A percentile compares a stretch with the other conserved stretches of the same genome.
Evolutionary conservation across 2,329 filamentous ascomycete genomes (phyloP).

Genomic region (Colletotrichum musae): DNA sequence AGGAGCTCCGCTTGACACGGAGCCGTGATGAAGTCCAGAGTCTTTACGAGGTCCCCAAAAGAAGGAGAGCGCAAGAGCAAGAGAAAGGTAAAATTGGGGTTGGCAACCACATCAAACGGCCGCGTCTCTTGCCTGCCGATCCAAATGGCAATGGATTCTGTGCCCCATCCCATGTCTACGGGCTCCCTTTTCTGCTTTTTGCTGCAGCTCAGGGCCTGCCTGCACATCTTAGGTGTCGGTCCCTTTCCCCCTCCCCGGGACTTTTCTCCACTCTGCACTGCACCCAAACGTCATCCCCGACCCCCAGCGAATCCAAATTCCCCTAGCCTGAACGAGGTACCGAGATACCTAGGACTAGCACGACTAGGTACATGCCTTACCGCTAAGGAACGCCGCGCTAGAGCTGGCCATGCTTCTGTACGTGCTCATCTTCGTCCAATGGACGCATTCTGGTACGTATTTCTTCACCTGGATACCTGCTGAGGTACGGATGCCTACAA

Average conservation of each 20-base stretch:
- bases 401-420: constrained; percentile 15
- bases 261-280: constrained; percentile 11
- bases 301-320: constrained; percentile 8
- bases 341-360: no score
- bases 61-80: background rate
- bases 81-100: background rate
- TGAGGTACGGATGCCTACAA: background rate
- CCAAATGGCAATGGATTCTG: constrained; percentile 10
- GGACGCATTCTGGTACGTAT: constrained; percentile 1
- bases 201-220: background rate
- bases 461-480: background rate
- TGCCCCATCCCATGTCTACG: background rate
- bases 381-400: constrained; percentile 24
- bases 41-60: background rate
- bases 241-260: background rate
- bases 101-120: constrained; percentile 7
- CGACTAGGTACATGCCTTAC: no score
- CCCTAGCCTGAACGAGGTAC: no score
- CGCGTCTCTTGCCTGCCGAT: constrained; percentile 29
- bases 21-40: background rate
- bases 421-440: no score
- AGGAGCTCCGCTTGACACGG: background rate
- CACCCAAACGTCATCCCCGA: constrained; percentile 36
- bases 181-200: background rate
- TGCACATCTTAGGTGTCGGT: background rate